These are phyloP conservation scores for Diaporthe amygdali DNA, from an alignment of 2,329 filamentous ascomycete species.

Conservation along the genomic window DNA sequence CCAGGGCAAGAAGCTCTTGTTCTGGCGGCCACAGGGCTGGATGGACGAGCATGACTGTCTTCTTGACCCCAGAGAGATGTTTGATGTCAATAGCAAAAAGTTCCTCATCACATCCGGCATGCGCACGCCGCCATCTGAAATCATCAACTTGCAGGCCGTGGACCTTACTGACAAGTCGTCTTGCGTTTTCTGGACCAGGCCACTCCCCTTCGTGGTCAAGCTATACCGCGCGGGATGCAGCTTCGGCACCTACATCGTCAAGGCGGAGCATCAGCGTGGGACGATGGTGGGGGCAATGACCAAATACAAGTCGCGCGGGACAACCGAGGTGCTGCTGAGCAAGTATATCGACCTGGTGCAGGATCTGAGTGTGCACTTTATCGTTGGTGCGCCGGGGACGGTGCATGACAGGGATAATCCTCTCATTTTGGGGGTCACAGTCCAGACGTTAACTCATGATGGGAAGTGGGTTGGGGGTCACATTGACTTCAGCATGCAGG, in stretches of 20 bases:
- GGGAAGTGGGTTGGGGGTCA: slow-evolving; percentile 31
- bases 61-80: slow-evolving; percentile 29
- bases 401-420: slow-evolving; percentile 26
- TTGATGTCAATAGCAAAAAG: slow-evolving; percentile 31
- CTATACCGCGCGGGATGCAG: slow-evolving; percentile 31
- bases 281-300: slow-evolving; percentile 23
- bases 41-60: slow-evolving; percentile 31
- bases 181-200: slow-evolving; percentile 18
- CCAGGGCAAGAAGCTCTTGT: slow-evolving; percentile 27
- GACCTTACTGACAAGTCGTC: slow-evolving; percentile 7
- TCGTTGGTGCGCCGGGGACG: slow-evolving; percentile 28
- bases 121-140: slow-evolving; percentile 27
- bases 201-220: slow-evolving; percentile 31
- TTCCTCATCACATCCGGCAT: slow-evolving; percentile 30
- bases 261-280: slow-evolving; percentile 19
- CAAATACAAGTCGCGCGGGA: slow-evolving; percentile 26
- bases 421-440: slow-evolving; percentile 29
- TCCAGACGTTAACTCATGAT: slow-evolving; percentile 28
- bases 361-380: slow-evolving; percentile 31
- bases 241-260: slow-evolving; percentile 32
- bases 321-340: slow-evolving; percentile 28
- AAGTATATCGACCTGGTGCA: slow-evolving; percentile 29
- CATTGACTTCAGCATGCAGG: slow-evolving; percentile 31
- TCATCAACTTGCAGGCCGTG: slow-evolving; percentile 21
- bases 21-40: slow-evolving; percentile 32